These are phyloP conservation scores for Pseudonectria foliicola DNA, from an alignment of 2,329 filamentous ascomycete species.

Conservation along the genomic window DNA sequence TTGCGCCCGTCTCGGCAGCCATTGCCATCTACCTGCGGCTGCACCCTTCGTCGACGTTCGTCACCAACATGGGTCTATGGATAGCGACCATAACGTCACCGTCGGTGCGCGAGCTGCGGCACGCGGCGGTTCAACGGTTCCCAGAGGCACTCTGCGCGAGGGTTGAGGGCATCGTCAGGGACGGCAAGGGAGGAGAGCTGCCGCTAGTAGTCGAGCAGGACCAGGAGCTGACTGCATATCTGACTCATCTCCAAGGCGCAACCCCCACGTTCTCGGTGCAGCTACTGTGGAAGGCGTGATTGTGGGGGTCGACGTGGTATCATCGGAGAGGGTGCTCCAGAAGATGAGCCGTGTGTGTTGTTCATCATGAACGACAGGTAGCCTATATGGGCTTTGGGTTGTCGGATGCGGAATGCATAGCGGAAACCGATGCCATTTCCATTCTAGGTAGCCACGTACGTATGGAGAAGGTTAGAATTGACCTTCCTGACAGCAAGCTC, in stretches of 20 bases:
- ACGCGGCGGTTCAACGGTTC: conserved; percentile 53
- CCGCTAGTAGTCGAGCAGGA: conserved; percentile 61
- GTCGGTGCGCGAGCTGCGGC: conserved; percentile 56
- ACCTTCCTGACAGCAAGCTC: no score
- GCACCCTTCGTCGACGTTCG: conserved; percentile 53
- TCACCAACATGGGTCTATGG: conserved; percentile 51
- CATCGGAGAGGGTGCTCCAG: no score
- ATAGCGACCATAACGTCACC: conserved; percentile 53
- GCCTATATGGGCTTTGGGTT: no score
- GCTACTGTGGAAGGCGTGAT: conserved; percentile 25
- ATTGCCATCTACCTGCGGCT: conserved; percentile 64
- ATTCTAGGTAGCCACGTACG: no score
- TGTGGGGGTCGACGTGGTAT: no score
- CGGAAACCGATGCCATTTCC: no score
- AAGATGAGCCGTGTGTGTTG: no score
- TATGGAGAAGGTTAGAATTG: no score
- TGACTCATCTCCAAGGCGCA: conserved; percentile 51
- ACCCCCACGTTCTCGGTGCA: conserved; percentile 39
- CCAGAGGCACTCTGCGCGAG: conserved; percentile 51
- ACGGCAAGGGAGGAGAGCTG: conserved; percentile 53
- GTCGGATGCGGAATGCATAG: no score
- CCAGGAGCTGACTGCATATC: conserved; percentile 64
- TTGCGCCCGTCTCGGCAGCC: conserved; percentile 13
- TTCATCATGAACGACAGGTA: no score
- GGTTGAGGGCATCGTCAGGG: conserved; percentile 60